Evolutionary conservation across 2,329 filamentous ascomycete genomes (phyloP).

Genomic region (Colletotrichum phormii): DNA sequence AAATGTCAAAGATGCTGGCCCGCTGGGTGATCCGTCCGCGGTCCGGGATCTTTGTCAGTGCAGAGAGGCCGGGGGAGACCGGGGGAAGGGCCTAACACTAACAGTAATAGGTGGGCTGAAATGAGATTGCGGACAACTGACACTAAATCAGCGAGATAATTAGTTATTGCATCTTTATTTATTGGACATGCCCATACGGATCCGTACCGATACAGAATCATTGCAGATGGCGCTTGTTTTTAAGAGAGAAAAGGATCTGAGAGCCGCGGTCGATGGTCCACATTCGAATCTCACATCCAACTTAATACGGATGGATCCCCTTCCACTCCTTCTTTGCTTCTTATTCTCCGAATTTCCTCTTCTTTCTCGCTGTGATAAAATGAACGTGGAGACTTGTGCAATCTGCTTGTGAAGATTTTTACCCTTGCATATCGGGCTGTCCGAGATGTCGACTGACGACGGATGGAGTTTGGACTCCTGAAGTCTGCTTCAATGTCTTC

Average conservation of each 20-base stretch:
- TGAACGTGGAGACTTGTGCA: background rate
- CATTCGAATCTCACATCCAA: background rate
- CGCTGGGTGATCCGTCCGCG: background rate
- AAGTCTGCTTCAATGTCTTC: background rate
- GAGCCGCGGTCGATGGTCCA: background rate
- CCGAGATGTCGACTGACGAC: background rate
- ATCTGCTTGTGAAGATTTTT: background rate
- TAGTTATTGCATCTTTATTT: background rate
- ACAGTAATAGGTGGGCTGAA: constrained; percentile 9
- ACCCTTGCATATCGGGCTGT: background rate
- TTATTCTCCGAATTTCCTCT: background rate
- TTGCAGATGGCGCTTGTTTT: background rate
- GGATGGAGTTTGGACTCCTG: too few relatives aligned
- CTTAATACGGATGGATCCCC: too few relatives aligned
- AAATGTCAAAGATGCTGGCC: background rate
- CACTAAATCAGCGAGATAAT: background rate
- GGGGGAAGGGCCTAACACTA: too few relatives aligned
- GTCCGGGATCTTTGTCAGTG: constrained; percentile 27
- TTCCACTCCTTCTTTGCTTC: background rate
- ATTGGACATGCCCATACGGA: background rate
- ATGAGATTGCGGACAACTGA: constrained; percentile 23
- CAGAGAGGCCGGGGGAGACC: constrained; percentile 5
- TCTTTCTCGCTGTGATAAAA: background rate
- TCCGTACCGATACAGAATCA: background rate
- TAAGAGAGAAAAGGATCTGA: background rate